Percentiles rank a stretch among this genome's conserved stretches.
phyloP scores from a whole-genome alignment of 2,329 filamentous ascomycete genomes.

The Colletotrichum sp. region DNA sequence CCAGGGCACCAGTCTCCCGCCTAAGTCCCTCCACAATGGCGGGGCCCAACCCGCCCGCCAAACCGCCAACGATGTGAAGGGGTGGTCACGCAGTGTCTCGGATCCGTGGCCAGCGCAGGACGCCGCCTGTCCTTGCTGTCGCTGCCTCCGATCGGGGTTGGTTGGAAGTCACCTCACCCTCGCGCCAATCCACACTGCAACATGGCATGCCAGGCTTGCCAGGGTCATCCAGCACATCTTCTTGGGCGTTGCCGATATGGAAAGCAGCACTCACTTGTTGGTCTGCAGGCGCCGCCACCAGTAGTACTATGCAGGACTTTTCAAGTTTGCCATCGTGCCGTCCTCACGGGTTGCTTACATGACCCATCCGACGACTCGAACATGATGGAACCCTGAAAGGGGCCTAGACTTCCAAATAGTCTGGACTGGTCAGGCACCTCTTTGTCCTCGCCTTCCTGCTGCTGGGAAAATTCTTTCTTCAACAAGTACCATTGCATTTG shows the following conservation, averaged over 20 bases:
- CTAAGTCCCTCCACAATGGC: not conserved
- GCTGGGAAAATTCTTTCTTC: not conserved
- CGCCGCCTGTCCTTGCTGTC: constrained; percentile 9
- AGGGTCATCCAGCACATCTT: not conserved
- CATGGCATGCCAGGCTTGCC: not conserved
- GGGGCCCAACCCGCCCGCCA: not conserved
- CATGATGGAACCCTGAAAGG: not conserved
- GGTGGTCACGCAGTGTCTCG: constrained; percentile 21
- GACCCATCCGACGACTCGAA: not conserved
- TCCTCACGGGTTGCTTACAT: not conserved
- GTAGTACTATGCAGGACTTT: not conserved
- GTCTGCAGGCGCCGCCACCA: not conserved
- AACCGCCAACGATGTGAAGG: not conserved
- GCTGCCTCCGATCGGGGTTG: not conserved
- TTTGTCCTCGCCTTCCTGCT: not conserved
- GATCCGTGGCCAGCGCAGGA: constrained; percentile 18
- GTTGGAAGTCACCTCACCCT: not conserved
- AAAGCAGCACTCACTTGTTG: not conserved
- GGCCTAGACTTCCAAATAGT: not conserved
- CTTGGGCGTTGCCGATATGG: not conserved
- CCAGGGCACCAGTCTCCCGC: not conserved
- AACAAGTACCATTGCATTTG: not conserved
- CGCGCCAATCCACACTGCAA: not conserved
- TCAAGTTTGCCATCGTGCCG: not conserved
- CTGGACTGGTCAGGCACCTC: constrained; percentile 7